Evolutionary conservation across 352 stramenopile species (phyloP).

Genomic region (Pythium sp.): DNA sequence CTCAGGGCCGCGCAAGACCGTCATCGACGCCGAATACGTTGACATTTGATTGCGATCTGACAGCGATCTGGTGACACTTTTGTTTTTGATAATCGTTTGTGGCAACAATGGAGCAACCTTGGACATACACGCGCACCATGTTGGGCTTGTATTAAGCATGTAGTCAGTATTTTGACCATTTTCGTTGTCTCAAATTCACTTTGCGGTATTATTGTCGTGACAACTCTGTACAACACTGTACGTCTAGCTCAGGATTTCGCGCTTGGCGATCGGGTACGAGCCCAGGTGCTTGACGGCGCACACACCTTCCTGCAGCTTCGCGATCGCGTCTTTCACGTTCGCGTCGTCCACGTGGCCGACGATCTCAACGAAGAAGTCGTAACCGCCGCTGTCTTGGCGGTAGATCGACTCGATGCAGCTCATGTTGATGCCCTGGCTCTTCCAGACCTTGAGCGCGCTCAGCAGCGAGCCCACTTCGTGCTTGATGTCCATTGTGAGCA

Average conservation of each 20-base stretch:
- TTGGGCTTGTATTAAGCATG: too few relatives aligned
- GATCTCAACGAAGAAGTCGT: slow-evolving; percentile 87
- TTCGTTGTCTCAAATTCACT: background rate
- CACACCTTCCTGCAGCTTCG: slow-evolving; percentile 46
- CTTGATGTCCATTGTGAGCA: slow-evolving; percentile 81
- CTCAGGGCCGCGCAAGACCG: slow-evolving; percentile 39
- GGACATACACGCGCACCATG: too few relatives aligned
- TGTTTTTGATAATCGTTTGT: background rate
- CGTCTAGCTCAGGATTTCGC: slow-evolving; percentile 37
- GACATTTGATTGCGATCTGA: slow-evolving; percentile 30
- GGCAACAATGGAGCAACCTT: background rate
- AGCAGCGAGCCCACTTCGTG: slow-evolving; percentile 87
- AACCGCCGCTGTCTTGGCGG: slow-evolving; percentile 61
- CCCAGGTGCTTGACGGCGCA: slow-evolving; percentile 75
- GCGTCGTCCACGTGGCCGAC: slow-evolving; percentile 70
- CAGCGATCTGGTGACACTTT: background rate
- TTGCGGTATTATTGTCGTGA: background rate
- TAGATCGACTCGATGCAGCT: slow-evolving; percentile 88
- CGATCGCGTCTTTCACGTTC: slow-evolving; percentile 53
- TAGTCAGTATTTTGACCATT: background rate
- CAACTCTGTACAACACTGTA: background rate
- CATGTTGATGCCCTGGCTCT: slow-evolving; percentile 77
- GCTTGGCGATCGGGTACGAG: slow-evolving; percentile 72
- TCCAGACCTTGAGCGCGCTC: slow-evolving; percentile 77
- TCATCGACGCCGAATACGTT: slow-evolving; percentile 76